Evolutionary conservation across 768 basidiomycete genomes (phyloP), one percentile per base, ranked within the genome.

Genomic region (Podaxis sp.): DNA sequence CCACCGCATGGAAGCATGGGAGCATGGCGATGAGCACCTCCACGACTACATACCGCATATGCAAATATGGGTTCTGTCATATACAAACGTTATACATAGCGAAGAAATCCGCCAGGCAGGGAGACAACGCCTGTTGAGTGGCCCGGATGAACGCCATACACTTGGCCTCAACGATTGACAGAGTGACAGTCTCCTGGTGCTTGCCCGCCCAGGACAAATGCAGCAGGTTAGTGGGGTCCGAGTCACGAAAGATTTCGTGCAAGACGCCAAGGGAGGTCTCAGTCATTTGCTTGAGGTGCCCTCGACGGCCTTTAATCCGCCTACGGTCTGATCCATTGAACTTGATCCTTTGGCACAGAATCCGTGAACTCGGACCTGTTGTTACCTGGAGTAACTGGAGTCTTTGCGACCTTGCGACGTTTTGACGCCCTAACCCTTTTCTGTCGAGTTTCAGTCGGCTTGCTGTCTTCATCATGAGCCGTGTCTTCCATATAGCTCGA

Each of bases 161-260:
- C 28, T 30, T 1, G 6, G 28, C 28, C 28, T 30, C 28, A 6
- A 30, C 28, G 28, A 6, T 30, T 30, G 28, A 30, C 28, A 30
- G 28, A 30, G 28, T 4, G 6, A 30, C 28, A 1, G 28, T 30
- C 28, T 30, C 28, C 28, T 30, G 28, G 28, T 6, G 1, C 28
- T 7, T 30, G 28, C 28, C 1, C 28, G 28, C 28, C 28, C 28
- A 66, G 0, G 78, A 74, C 3, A 82, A 69, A 61, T 72, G 69
- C 15, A 84, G 69, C 9, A 83, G 69, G 63, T 82, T 79, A 15
- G 68, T 36, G 12, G 79, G 78, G 30, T 74, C 64, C 5, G 82
- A 69, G 39, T 76, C 69, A 15, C 71, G 67, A 61, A 79, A 76
- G 22, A 80, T 78, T 72, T 83, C 73, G 8, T 71, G 64, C 19